Evolutionary conservation across 441 rosid genomes (phyloP).

Genomic region (Adansonia gregorii): DNA sequence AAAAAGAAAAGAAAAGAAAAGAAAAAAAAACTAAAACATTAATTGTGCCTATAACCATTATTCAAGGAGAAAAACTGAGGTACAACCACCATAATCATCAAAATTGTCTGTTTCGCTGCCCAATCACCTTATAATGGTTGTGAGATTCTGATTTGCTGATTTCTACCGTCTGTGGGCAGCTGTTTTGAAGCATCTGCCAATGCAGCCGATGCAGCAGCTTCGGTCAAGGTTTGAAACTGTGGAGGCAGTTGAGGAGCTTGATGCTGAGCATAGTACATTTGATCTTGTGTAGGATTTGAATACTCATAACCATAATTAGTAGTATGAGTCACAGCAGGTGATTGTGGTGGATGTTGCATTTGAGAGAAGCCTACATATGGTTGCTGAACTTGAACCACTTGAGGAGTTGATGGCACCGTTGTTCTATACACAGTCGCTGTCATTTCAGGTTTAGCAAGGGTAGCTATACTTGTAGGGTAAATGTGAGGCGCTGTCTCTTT

Average conservation of each 20-base stretch:
- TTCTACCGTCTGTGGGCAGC: constrained; percentile 37
- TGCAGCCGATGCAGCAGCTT: constrained; percentile 54
- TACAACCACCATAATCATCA: background rate
- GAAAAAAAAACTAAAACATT: background rate
- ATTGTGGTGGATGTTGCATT: constrained; percentile 44
- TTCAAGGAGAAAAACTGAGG: constrained; percentile 11
- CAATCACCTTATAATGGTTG: constrained; percentile 34
- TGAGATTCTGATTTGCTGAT: constrained; percentile 39
- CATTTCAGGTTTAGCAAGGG: constrained; percentile 42
- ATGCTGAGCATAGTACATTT: constrained; percentile 46
- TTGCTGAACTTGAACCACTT: constrained; percentile 48
- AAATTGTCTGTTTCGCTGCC: background rate
- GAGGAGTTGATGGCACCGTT: constrained; percentile 33
- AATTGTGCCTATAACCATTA: constrained; percentile 7
- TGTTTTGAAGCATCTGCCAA: constrained; percentile 54
- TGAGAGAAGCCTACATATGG: constrained; percentile 51
- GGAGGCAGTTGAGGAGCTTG: constrained; percentile 47
- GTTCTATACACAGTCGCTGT: constrained; percentile 39
- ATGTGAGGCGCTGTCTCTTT: constrained; percentile 41
- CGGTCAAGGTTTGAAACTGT: constrained; percentile 63
- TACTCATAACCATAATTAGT: constrained; percentile 44
- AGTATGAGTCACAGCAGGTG: constrained; percentile 28
- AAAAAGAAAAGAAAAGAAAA: constrained; percentile 1
- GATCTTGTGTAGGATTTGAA: constrained; percentile 46
- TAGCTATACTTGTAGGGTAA: constrained; percentile 37